phyloP scores from a whole-genome alignment of 2,329 filamentous ascomycete species.

The Botrytis fragariae region DNA sequence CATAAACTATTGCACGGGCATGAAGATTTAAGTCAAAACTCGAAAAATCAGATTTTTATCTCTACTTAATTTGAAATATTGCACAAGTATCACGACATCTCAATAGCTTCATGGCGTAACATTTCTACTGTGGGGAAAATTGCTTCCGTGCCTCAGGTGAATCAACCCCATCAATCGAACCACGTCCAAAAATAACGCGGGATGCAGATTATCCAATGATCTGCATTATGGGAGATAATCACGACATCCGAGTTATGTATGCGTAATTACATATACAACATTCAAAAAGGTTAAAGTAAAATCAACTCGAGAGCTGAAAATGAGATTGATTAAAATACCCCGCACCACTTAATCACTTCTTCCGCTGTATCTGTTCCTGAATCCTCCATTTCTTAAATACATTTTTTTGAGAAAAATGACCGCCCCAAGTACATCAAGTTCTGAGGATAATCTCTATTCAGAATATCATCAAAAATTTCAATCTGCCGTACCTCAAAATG shows the following conservation, averaged over 20 bases:
- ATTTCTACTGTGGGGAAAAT: background rate
- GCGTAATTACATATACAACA: background rate
- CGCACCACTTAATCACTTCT: background rate
- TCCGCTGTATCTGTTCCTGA: too few relatives aligned
- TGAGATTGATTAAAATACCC: background rate
- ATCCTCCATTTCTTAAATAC: background rate
- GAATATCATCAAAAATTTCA: conserved; percentile 4
- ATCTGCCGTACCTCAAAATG: conserved; percentile 6
- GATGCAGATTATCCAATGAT: background rate
- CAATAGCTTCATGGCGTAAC: background rate
- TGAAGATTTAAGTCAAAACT: background rate
- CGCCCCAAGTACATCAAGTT: background rate
- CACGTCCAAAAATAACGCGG: background rate
- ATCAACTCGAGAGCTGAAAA: background rate
- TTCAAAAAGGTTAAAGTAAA: background rate
- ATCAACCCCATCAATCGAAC: background rate
- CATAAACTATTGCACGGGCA: background rate
- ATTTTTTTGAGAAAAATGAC: background rate
- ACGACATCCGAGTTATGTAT: background rate
- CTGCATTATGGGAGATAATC: background rate
- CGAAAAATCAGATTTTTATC: background rate
- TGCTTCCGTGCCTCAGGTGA: background rate
- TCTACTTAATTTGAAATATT: background rate
- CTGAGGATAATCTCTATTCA: background rate
- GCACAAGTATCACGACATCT: background rate